Evolutionary conservation across 2,329 filamentous ascomycete species (phyloP), one percentile per base, ranked within the genome.

Genomic region (Aspergillus candidus): DNA sequence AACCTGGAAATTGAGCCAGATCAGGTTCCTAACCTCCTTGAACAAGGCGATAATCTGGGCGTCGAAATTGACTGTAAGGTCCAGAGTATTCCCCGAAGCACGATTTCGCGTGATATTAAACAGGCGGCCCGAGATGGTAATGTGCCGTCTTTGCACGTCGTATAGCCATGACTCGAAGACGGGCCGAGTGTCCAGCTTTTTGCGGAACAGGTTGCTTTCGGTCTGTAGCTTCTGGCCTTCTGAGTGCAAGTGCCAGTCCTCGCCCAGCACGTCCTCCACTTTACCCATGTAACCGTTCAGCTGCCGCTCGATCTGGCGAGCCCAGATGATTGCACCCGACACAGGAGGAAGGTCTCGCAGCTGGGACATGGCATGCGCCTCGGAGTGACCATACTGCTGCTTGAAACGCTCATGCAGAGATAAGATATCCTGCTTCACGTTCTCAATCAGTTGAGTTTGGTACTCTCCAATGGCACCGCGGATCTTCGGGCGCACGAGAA

Each of bases 401-500:
- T 97, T 98, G 76, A 97, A 98, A 27, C 93, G 86, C 71, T 97
- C 89, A 57, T 98, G 94, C 22, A 99, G 77, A 4, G 84, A 83
- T 35, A 87, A 84, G 56, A 99, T 98, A 60, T 95, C 94, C 60
- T 89, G 84, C 66, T 97, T 97, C 58, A 99, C 93, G 57, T 94
- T 95, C 58, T 96, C 90, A 65, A 99, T 95, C 30, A 99, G 82
- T 67, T 96, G 90, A 4, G 91, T 93, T 67, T 99, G 93, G 64
- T 98, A 98, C 70, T 98, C 91, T 35, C 89, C 87, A 60, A 98
- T 98, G 43, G 93, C 94, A 54, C 94, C 90, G 53, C 93, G 84
- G 70, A 99, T 97, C 76, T 98, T 98, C n/a, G 93, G 93, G 47
- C 93, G 83, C 44, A 99, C 91, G 57, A 99, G 94, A 27, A 99